Evolutionary conservation across 2,329 filamentous ascomycete species (phyloP).

Genomic region (Aureobasidium namibiae): DNA sequence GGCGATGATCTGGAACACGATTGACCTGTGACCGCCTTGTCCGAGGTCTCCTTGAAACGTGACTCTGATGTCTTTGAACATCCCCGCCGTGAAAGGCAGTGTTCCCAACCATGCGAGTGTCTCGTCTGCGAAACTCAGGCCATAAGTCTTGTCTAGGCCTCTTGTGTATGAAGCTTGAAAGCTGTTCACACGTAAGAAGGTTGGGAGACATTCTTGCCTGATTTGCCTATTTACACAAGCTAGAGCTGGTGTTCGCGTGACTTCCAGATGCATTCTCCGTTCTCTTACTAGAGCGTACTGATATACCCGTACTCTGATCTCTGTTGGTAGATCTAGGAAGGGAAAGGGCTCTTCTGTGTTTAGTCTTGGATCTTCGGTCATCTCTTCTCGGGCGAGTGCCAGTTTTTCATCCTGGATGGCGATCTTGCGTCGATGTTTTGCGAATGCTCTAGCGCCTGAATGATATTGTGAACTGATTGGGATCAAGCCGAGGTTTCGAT

Average conservation of each 20-base stretch:
- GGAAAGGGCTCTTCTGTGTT: not conserved
- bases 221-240: not conserved
- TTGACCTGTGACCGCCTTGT: not conserved
- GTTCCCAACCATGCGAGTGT: not conserved
- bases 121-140: not conserved
- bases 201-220: not conserved
- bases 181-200: not conserved
- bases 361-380: not conserved
- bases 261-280: not conserved
- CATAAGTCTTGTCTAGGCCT: not conserved
- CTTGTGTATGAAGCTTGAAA: not conserved
- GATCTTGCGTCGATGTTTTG: slow-evolving; percentile 1
- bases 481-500: not conserved
- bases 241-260: not conserved
- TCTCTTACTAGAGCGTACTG: not conserved
- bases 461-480: not conserved
- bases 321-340: not conserved
- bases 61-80: not conserved
- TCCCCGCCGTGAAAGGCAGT: not conserved
- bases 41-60: slow-evolving; percentile 6
- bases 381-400: not conserved
- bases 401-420: not conserved
- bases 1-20: not conserved
- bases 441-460: not conserved
- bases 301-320: slow-evolving; percentile 2